Conservation (phyloP, 345 rosid genomes). For the Salix suchowensis region DNA sequence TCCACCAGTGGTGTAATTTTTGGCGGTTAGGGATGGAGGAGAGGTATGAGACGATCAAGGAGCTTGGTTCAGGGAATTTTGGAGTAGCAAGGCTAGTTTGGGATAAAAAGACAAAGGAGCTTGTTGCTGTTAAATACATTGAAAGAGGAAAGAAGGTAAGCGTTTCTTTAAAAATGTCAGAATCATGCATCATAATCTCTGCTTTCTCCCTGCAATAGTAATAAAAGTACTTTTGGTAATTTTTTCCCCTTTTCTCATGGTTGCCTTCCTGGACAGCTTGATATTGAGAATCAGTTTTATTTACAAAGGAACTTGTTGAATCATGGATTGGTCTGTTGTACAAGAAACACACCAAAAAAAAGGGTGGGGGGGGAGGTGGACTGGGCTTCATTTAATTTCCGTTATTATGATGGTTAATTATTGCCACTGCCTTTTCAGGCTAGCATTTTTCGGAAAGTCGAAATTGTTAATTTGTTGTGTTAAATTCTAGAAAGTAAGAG, state of each 20-base stretch:
- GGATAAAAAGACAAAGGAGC: conserved; percentile 77
- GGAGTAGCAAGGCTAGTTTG: conserved; percentile 85
- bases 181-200: background rate
- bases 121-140: conserved; percentile 87
- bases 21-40: conserved; percentile 18
- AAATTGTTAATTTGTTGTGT: too few relatives aligned
- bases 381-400: background rate
- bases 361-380: background rate
- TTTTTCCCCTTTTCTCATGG: background rate
- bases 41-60: conserved; percentile 68
- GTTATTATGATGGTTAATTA: too few relatives aligned
- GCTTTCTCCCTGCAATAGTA: background rate
- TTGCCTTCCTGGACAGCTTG: background rate
- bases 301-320: too few relatives aligned
- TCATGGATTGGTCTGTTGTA: too few relatives aligned
- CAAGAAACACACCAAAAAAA: too few relatives aligned
- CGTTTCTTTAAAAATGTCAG: background rate
- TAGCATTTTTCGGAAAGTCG: too few relatives aligned
- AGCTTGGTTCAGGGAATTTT: conserved; percentile 84
- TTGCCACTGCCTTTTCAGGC: too few relatives aligned
- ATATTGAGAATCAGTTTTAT: background rate
- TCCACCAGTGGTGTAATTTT: background rate
- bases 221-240: background rate
- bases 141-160: conserved; percentile 89
- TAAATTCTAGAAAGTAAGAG: too few relatives aligned